Base-by-base conservation (phyloP, 371 early-diverging fungal genomes). In the Cokeromyces recurvatus region DNA sequence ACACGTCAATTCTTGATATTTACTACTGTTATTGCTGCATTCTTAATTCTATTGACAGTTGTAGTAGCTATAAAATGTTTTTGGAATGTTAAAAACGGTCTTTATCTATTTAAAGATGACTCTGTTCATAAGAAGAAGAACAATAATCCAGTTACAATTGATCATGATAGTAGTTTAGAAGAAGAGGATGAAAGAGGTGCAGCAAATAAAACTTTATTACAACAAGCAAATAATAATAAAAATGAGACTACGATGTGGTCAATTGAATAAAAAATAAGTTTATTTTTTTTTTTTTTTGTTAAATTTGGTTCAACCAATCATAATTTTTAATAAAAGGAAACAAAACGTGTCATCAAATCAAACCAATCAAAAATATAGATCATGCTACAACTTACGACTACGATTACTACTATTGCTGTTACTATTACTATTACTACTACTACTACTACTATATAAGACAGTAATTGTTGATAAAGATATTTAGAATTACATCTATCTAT, bases 1-100 rank as follows among this genome's bases (percentile, higher is more conserved):
- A 75, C 76, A 0, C 67, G 76, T 8, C 55, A 59, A 4, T 75
- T 75, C 38, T 48, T 75, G 29, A 60, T 69, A 2, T 75, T 75
- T 34, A 75, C 76, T 0, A 69, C 64, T 20, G 60, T 62, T 0
- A 54, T 69, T n/a, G 57, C 70, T 0, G 48, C 59, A 20, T 46
- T 43, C 0, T 47, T 74, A 8, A 35, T 65, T 8, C 4, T 66
- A 8, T 3, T 51, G 1, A 74, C 74, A 0, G 38, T 57, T 8
- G 24, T 25, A 4, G 59, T 63, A 0, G 68, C 71, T 0, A 35
- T 37, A 10, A 38, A 52, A 16, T 59, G 59, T 15, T 49, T 70
- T 14, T 34, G 38, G 36, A 70, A 68, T 24, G 37, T 65, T 2
- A 40, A 59, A 2, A 55, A 55, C 4, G 60, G 59, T 10, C 38